Percentiles rank a stretch among this genome's conserved stretches.
These are phyloP conservation scores for Claviceps maximensis DNA, from an alignment of 2,329 filamentous ascomycete species.

Conservation along the genomic window DNA sequence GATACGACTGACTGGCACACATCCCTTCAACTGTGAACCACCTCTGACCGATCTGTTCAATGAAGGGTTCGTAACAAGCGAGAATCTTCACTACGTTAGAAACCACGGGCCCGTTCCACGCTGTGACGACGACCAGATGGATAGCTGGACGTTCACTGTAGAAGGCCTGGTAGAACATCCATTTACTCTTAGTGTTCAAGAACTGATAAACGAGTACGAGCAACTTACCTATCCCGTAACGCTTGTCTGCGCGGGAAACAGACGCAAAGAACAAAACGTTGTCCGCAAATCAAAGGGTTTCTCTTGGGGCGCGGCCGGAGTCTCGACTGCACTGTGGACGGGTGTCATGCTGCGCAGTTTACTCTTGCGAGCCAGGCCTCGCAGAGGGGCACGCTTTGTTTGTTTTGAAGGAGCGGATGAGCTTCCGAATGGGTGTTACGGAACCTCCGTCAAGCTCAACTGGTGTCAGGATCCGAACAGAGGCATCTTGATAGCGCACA, in stretches of 20 bases:
- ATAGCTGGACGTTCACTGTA: constrained; percentile 70
- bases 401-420: constrained; percentile 88
- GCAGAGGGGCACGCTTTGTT: constrained; percentile 61
- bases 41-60: constrained; percentile 68
- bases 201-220: constrained; percentile 61
- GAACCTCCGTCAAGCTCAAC: constrained; percentile 75
- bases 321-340: constrained; percentile 82
- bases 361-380: constrained; percentile 52
- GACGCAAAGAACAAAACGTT: constrained; percentile 84
- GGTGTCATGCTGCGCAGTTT: constrained; percentile 65
- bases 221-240: constrained; percentile 80
- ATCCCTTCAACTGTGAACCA: constrained; percentile 85
- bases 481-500: constrained; percentile 77
- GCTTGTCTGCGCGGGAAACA: constrained; percentile 82
- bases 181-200: constrained; percentile 54
- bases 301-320: constrained; percentile 78
- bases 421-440: constrained; percentile 78
- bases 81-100: constrained; percentile 80
- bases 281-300: constrained; percentile 88
- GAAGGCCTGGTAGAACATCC: constrained; percentile 76
- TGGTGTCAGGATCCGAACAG: constrained; percentile 76
- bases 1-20: constrained; percentile 74
- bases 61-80: constrained; percentile 71
- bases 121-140: constrained; percentile 57
- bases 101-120: constrained; percentile 78